phyloP scores from a whole-genome alignment of 2,329 filamentous ascomycete species.

The Alternaria triticina region DNA sequence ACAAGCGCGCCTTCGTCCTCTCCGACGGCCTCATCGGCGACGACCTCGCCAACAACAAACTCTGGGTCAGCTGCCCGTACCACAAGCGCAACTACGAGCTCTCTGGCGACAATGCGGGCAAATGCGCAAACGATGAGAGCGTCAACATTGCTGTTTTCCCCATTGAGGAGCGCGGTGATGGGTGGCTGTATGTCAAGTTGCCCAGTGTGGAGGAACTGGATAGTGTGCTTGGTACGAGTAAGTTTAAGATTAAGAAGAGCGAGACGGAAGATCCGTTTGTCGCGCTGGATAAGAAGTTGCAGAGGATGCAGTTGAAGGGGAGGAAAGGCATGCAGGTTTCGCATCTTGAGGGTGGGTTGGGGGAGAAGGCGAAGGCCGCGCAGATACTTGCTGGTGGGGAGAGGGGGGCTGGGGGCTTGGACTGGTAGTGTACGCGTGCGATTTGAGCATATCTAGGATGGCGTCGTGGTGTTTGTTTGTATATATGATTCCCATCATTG shows the following conservation, averaged over 20 bases:
- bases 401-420: slow-evolving; percentile 51
- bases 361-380: slow-evolving; percentile 52
- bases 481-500: not conserved
- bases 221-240: slow-evolving; percentile 74
- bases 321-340: slow-evolving; percentile 57
- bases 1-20: slow-evolving; percentile 89
- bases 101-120: slow-evolving; percentile 67
- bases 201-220: slow-evolving; percentile 84
- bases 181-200: slow-evolving; percentile 79
- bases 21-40: slow-evolving; percentile 84
- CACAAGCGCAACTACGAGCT: slow-evolving; percentile 92
- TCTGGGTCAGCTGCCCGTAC: slow-evolving; percentile 87
- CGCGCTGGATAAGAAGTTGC: slow-evolving; percentile 62
- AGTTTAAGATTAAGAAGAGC: slow-evolving; percentile 78
- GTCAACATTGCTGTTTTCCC: slow-evolving; percentile 85
- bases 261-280: slow-evolving; percentile 66
- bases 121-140: slow-evolving; percentile 74
- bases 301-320: slow-evolving; percentile 56
- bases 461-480: not conserved
- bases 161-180: slow-evolving; percentile 76
- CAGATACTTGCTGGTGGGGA: slow-evolving; percentile 56
- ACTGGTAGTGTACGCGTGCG: slow-evolving; percentile 46
- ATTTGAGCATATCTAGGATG: not conserved
- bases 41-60: slow-evolving; percentile 62
- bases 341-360: slow-evolving; percentile 54